Percentiles rank a stretch among this genome's conserved stretches.
phyloP scores from a whole-genome alignment of 352 stramenopile species.

The Thalassiosira livingstoniorum region DNA sequence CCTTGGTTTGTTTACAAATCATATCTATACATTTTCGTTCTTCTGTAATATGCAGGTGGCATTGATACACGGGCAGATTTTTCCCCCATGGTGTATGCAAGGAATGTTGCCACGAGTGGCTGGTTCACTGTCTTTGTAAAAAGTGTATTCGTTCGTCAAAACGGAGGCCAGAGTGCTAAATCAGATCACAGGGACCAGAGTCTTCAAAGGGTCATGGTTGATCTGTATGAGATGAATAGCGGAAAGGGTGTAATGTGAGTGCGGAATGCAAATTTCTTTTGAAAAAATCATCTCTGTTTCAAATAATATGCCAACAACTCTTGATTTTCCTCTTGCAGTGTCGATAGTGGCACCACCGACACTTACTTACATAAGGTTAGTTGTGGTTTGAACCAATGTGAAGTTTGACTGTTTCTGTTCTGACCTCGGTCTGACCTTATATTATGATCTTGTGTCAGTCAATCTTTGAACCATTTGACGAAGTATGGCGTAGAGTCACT shows the following conservation, averaged over 20 bases:
- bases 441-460: too few relatives aligned
- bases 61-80: conserved; percentile 80
- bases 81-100: conserved; percentile 83
- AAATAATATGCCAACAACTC: too few relatives aligned
- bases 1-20: too few relatives aligned
- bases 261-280: too few relatives aligned
- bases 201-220: conserved; percentile 47
- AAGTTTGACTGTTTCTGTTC: too few relatives aligned
- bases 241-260: conserved; percentile 81
- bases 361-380: conserved; percentile 84
- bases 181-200: conserved; percentile 42
- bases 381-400: too few relatives aligned
- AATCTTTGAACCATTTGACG: conserved; percentile 66
- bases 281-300: too few relatives aligned
- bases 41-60: too few relatives aligned
- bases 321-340: too few relatives aligned
- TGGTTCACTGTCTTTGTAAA: conserved; percentile 88
- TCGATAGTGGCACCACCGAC: conserved; percentile 85
- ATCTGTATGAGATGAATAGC: conserved; percentile 62
- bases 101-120: conserved; percentile 59
- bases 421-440: too few relatives aligned
- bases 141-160: conserved; percentile 77
- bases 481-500: conserved; percentile 65
- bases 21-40: too few relatives aligned
- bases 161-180: conserved; percentile 57